phyloP scores from a whole-genome alignment of 2,329 filamentous ascomycete genomes.

The Elsinoe australis region DNA sequence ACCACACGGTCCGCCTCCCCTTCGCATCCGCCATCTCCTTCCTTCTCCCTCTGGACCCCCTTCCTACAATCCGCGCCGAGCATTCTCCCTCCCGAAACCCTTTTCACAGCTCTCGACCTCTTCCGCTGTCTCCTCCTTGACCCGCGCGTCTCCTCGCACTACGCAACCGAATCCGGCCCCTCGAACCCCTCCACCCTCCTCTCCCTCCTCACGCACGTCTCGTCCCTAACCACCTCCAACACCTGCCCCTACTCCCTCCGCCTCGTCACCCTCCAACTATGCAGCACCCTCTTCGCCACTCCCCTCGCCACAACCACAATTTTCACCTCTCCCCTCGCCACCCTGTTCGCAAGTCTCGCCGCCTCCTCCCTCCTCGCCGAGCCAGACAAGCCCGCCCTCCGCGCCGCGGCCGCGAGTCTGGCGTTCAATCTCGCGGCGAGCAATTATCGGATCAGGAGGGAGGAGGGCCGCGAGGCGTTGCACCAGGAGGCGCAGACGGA shows the following conservation, averaged over 20 bases:
- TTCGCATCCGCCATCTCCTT: constrained; percentile 56
- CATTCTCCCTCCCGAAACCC: constrained; percentile 52
- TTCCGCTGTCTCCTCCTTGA: constrained; percentile 72
- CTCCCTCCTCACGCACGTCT: constrained; percentile 51
- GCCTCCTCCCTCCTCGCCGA: constrained; percentile 69
- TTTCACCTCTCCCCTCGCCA: constrained; percentile 25
- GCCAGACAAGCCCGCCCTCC: constrained; percentile 61
- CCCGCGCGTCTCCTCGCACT: constrained; percentile 69
- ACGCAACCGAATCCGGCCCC: constrained; percentile 60
- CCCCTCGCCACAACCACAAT: constrained; percentile 54
- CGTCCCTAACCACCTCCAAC: constrained; percentile 47
- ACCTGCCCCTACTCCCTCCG: constrained; percentile 71
- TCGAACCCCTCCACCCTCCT: constrained; percentile 51
- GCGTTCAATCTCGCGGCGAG: constrained; percentile 72
- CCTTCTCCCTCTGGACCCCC: constrained; percentile 56
- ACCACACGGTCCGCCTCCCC: constrained; percentile 51
- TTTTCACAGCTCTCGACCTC: constrained; percentile 82
- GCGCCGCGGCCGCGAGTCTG: constrained; percentile 73
- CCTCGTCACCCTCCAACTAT: constrained; percentile 73
- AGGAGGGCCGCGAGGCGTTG: constrained; percentile 49
- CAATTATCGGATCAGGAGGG: constrained; percentile 58
- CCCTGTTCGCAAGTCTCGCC: constrained; percentile 60
- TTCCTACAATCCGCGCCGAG: constrained; percentile 52
- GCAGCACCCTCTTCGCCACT: constrained; percentile 76
- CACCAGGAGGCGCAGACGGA: constrained; percentile 69